These are phyloP conservation scores for Penicillium hordei DNA, from an alignment of 2,329 filamentous ascomycete species.

Conservation along the genomic window DNA sequence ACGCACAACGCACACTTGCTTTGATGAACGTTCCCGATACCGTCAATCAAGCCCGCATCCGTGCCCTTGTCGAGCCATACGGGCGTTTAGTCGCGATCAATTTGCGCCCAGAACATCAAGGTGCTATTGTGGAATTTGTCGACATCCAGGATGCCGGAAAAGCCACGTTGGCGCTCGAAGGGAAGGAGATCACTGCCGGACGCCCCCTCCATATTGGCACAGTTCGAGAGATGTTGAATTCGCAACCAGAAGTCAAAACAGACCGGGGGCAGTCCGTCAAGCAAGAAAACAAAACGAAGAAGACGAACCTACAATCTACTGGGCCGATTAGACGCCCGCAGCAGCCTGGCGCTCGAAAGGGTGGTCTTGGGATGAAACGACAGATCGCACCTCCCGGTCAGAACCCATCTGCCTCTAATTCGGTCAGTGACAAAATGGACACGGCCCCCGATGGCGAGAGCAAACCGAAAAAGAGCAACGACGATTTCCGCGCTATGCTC, in stretches of 20 bases:
- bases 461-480: conserved; percentile 54
- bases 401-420: neutral
- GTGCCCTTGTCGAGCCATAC: conserved; percentile 67
- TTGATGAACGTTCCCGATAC: conserved; percentile 88
- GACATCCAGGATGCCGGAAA: conserved; percentile 69
- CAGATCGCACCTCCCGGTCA: conserved; percentile 26
- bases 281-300: conserved; percentile 37
- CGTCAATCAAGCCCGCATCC: conserved; percentile 81
- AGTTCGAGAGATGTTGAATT: conserved; percentile 52
- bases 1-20: conserved; percentile 69
- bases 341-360: conserved; percentile 44
- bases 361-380: conserved; percentile 53
- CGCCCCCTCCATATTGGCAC: conserved; percentile 51
- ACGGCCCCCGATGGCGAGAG: conserved; percentile 31
- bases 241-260: conserved; percentile 43
- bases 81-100: conserved; percentile 73
- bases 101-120: conserved; percentile 76
- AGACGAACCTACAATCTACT: conserved; percentile 33
- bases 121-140: conserved; percentile 80
- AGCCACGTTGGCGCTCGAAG: conserved; percentile 48
- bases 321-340: conserved; percentile 47
- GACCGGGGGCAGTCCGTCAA: conserved; percentile 36
- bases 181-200: conserved; percentile 46
- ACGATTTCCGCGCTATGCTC: conserved; percentile 58
- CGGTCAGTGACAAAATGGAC: conserved; percentile 23